These are phyloP conservation scores for Aspergillus haitiensis DNA, from an alignment of 495 filamentous ascomycete genomes.

Conservation along the genomic window DNA sequence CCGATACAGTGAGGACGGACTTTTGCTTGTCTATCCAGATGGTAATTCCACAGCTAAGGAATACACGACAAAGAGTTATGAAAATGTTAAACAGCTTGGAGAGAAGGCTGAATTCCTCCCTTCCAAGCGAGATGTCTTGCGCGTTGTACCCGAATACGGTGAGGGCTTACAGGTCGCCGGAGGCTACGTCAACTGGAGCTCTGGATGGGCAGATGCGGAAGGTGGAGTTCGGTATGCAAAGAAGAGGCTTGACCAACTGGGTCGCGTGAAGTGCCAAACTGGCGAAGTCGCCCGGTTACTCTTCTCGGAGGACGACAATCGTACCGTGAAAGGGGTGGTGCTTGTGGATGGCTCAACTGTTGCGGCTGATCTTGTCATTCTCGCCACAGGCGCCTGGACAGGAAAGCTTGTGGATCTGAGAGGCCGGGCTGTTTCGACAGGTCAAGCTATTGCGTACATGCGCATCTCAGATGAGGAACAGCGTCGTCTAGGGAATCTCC, in stretches of 20 bases:
- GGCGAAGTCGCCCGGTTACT: constrained; percentile 62
- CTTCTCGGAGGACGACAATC: constrained; percentile 20
- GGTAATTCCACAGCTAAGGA: constrained; percentile 50
- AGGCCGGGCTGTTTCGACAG: constrained; percentile 73
- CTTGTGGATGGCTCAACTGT: constrained; percentile 55
- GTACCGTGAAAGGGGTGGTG: constrained; percentile 52
- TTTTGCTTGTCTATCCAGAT: constrained; percentile 64
- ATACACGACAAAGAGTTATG: constrained; percentile 67
- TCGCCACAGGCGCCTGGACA: constrained; percentile 88
- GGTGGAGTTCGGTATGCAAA: constrained; percentile 69
- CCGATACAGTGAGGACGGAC: constrained; percentile 73
- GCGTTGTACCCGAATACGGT: constrained; percentile 46
- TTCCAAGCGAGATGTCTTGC: constrained; percentile 39
- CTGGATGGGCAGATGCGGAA: constrained; percentile 85
- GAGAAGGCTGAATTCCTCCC: constrained; percentile 54
- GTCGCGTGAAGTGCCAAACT: constrained; percentile 61
- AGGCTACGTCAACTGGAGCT: constrained; percentile 79
- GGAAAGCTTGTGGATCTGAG: constrained; percentile 71
- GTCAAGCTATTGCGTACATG: constrained; percentile 79
- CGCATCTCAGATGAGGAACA: constrained; percentile 68
- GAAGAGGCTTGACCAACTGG: constrained; percentile 57
- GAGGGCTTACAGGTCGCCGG: constrained; percentile 52
- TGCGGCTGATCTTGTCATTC: constrained; percentile 68
- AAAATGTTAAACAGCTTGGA: constrained; percentile 55
- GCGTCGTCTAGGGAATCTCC: constrained; percentile 58